These are phyloP conservation scores for Mycena amicta DNA, from an alignment of 768 basidiomycete genomes.

Conservation along the genomic window DNA sequence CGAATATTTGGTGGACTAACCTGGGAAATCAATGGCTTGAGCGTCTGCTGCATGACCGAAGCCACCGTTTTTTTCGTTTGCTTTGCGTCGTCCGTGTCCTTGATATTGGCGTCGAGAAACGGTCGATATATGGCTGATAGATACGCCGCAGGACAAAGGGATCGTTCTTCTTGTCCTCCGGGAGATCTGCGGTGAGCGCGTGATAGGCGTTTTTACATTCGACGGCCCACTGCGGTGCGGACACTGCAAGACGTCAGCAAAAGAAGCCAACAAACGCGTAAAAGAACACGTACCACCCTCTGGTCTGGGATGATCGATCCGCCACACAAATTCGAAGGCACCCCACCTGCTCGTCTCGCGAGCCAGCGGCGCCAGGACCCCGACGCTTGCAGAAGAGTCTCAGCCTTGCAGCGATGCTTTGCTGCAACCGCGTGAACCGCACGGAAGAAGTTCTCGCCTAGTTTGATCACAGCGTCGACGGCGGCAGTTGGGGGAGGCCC, in stretches of 20 bases:
- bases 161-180: not conserved
- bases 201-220: not conserved
- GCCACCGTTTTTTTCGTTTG: not conserved
- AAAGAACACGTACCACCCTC: not conserved
- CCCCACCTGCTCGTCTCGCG: too few relatives aligned
- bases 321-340: too few relatives aligned
- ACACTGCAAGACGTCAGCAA: too few relatives aligned
- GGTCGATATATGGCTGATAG: not conserved
- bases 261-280: not conserved
- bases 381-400: too few relatives aligned
- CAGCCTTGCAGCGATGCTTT: too few relatives aligned
- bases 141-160: not conserved
- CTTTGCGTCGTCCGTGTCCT: not conserved
- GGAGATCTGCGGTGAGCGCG: not conserved
- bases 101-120: not conserved
- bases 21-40: not conserved
- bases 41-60: not conserved
- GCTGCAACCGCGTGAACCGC: too few relatives aligned
- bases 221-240: too few relatives aligned
- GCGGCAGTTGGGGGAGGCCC: too few relatives aligned
- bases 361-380: too few relatives aligned
- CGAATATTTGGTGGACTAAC: not conserved
- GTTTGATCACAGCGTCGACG: too few relatives aligned
- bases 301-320: not conserved
- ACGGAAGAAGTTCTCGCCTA: too few relatives aligned